phyloP scores from a whole-genome alignment of 805 yeast species.

The Martiniozyma abietophila region DNA sequence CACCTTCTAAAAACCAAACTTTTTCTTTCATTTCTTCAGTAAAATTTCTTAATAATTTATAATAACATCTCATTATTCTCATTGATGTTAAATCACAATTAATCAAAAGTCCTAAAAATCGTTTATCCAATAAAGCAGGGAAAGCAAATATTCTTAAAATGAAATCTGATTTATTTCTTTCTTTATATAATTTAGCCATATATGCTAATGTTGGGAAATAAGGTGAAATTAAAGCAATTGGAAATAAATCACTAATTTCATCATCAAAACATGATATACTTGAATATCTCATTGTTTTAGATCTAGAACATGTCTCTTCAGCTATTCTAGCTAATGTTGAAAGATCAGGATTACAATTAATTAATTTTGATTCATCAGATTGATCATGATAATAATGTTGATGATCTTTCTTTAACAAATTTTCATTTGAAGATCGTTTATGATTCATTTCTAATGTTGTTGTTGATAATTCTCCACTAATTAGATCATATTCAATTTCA shows the following conservation, averaged over 20 bases:
- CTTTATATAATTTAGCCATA: slow-evolving; percentile 73
- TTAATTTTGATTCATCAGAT: too few relatives aligned
- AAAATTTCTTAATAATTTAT: slow-evolving; percentile 68
- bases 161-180: slow-evolving; percentile 76
- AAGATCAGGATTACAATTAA: slow-evolving; percentile 21
- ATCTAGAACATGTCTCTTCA: slow-evolving; percentile 7
- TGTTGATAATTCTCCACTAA: slow-evolving; percentile 26
- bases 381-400: too few relatives aligned
- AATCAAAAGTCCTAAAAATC: slow-evolving; percentile 67
- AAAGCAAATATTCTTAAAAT: slow-evolving; percentile 83
- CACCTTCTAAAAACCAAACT: slow-evolving; percentile 93
- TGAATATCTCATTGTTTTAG: slow-evolving; percentile 31
- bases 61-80: slow-evolving; percentile 86
- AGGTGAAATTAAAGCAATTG: slow-evolving; percentile 75
- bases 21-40: slow-evolving; percentile 81
- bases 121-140: slow-evolving; percentile 83
- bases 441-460: slow-evolving; percentile 12
- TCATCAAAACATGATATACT: slow-evolving; percentile 77
- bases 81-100: slow-evolving; percentile 81
- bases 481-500: slow-evolving; percentile 40
- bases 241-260: slow-evolving; percentile 76
- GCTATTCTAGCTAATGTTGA: slow-evolving; percentile 13
- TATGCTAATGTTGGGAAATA: slow-evolving; percentile 82
- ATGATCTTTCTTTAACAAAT: too few relatives aligned
- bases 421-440: too few relatives aligned